Percentiles rank a stretch among this genome's conserved stretches.
phyloP scores from a whole-genome alignment of 306 rosid genomes.

The Quercus gilva region DNA sequence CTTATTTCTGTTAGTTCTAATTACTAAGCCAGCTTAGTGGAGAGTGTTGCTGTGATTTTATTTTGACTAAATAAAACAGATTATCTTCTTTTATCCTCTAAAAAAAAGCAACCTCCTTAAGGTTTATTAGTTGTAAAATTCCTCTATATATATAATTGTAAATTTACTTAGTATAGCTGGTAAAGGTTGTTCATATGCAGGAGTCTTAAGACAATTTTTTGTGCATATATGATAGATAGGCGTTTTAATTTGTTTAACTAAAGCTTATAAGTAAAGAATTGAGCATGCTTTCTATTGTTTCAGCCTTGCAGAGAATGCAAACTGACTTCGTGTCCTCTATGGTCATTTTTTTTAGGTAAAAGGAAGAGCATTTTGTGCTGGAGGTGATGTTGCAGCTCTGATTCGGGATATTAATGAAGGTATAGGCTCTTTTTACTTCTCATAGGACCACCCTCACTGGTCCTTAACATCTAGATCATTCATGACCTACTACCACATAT shows the following conservation, averaged over 20 bases:
- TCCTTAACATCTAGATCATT: neutral
- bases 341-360: slow-evolving; percentile 19
- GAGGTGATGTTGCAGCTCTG: slow-evolving; percentile 83
- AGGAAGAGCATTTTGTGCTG: slow-evolving; percentile 98
- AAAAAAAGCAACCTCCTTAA: neutral
- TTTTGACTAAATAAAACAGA: neutral
- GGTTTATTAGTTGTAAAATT: neutral
- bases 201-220: neutral
- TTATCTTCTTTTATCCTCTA: neutral
- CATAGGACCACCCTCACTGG: neutral
- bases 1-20: neutral
- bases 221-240: neutral
- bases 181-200: neutral
- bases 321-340: slow-evolving; percentile 16
- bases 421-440: slow-evolving; percentile 21
- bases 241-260: neutral
- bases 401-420: slow-evolving; percentile 49
- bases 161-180: neutral
- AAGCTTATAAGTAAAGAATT: neutral
- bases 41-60: neutral
- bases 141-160: neutral
- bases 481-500: neutral
- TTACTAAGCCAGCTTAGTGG: neutral
- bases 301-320: neutral
- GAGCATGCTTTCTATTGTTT: slow-evolving; percentile 5